These are phyloP conservation scores for Geotrichum ghanense DNA, from an alignment of 805 yeast species.

Conservation along the genomic window DNA sequence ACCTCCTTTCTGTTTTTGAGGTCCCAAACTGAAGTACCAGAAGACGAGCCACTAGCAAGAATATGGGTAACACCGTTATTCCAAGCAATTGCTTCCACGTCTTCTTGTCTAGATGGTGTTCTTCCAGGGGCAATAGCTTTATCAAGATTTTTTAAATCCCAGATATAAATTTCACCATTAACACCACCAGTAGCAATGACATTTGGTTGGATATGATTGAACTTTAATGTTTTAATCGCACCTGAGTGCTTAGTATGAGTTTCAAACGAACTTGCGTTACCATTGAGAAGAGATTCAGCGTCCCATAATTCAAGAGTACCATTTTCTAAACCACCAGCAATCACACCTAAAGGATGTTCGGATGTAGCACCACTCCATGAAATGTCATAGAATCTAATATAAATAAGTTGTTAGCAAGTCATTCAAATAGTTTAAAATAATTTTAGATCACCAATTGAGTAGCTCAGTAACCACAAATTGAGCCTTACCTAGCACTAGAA, in stretches of 20 bases:
- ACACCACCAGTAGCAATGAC: constrained; percentile 79
- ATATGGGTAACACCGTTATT: constrained; percentile 74
- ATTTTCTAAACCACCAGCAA: constrained; percentile 86
- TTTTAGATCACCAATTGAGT: background rate
- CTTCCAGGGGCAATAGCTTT: constrained; percentile 55
- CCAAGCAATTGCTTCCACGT: constrained; percentile 78
- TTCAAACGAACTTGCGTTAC: constrained; percentile 37
- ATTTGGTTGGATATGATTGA: constrained; percentile 62
- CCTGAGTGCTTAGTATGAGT: constrained; percentile 51
- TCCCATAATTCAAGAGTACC: constrained; percentile 76
- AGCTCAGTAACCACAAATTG: no score
- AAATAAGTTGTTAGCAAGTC: constrained; percentile 11
- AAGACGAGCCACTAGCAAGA: constrained; percentile 78
- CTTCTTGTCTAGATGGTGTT: constrained; percentile 63
- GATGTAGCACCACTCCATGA: constrained; percentile 66
- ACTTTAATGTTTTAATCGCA: constrained; percentile 59
- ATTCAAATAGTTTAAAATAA: background rate
- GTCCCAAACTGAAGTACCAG: constrained; percentile 93
- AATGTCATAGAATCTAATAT: constrained; percentile 51
- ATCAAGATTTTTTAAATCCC: constrained; percentile 66
- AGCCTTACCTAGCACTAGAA: constrained; percentile 36
- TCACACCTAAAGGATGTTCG: constrained; percentile 37
- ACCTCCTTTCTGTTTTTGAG: constrained; percentile 80
- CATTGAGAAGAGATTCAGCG: constrained; percentile 36
- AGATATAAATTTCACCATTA: constrained; percentile 78